Conservation (phyloP, 208 protist genomes). For the Angomonas ambiguus region DNA sequence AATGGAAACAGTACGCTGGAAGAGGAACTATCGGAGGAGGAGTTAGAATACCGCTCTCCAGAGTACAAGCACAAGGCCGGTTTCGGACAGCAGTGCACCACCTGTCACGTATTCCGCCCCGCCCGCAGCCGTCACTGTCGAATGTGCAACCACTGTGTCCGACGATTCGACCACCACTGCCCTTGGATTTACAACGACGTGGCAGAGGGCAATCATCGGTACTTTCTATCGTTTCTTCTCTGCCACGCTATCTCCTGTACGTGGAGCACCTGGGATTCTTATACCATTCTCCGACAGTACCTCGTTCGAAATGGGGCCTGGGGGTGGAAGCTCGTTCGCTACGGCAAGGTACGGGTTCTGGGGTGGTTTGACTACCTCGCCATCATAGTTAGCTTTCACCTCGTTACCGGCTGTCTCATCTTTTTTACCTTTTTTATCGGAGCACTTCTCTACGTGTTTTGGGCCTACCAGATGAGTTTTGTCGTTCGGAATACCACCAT, state of each 20-base stretch:
- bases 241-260: slow-evolving; percentile 77
- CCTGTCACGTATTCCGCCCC: slow-evolving; percentile 76
- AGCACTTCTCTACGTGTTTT: slow-evolving; percentile 75
- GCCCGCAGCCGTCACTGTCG: slow-evolving; percentile 94
- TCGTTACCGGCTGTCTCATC: slow-evolving; percentile 52
- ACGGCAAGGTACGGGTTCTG: slow-evolving; percentile 28
- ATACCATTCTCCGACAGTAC: slow-evolving; percentile 47
- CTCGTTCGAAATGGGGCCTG: slow-evolving; percentile 41
- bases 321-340: slow-evolving; percentile 50
- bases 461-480: slow-evolving; percentile 79
- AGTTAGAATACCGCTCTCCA: slow-evolving; percentile 15
- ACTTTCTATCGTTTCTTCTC: slow-evolving; percentile 89
- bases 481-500: slow-evolving; percentile 72
- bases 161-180: slow-evolving; percentile 96
- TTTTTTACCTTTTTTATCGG: slow-evolving; percentile 73
- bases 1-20: slow-evolving; percentile 13
- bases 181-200: slow-evolving; percentile 97
- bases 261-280: slow-evolving; percentile 73
- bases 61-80: slow-evolving; percentile 7
- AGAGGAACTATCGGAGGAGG: slow-evolving; percentile 7
- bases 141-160: slow-evolving; percentile 90
- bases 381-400: slow-evolving; percentile 60
- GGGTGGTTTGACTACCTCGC: slow-evolving; percentile 47
- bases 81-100: slow-evolving; percentile 48
- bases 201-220: slow-evolving; percentile 91